A percentile compares a stretch with the other conserved stretches of the same genome.
phyloP scores from a whole-genome alignment of 805 yeast species.

The Yamadazyma laniorum region DNA sequence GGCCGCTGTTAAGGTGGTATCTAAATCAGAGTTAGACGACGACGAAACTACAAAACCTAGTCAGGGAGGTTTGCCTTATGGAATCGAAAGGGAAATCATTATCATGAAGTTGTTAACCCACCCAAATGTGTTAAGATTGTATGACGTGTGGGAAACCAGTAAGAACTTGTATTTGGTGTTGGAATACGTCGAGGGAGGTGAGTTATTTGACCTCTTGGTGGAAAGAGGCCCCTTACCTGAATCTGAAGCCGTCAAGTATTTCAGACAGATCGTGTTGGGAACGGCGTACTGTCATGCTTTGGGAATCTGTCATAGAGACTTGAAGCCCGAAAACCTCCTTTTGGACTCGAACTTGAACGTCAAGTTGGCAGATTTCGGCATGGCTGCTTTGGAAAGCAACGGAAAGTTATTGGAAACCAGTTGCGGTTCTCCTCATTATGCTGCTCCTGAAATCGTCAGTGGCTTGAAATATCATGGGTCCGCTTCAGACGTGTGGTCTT shows the following conservation, averaged over 20 bases:
- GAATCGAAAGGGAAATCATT: constrained; percentile 95
- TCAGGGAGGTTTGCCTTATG: constrained; percentile 71
- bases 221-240: constrained; percentile 70
- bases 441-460: constrained; percentile 82
- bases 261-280: constrained; percentile 74
- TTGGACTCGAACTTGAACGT: constrained; percentile 66
- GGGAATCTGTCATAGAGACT: constrained; percentile 78
- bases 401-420: constrained; percentile 73
- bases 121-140: constrained; percentile 87
- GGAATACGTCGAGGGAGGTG: constrained; percentile 89
- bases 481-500: constrained; percentile 86
- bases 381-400: constrained; percentile 80
- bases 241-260: constrained; percentile 70
- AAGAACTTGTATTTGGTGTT: constrained; percentile 78
- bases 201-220: constrained; percentile 71
- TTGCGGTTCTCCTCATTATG: constrained; percentile 88
- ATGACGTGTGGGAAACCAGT: constrained; percentile 97
- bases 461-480: constrained; percentile 80
- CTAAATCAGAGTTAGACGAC: constrained; percentile 54
- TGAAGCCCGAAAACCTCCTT: constrained; percentile 77
- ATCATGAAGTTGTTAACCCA: constrained; percentile 95
- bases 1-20: constrained; percentile 82
- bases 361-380: constrained; percentile 83
- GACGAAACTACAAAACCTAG: constrained; percentile 26
- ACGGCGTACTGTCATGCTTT: constrained; percentile 79